Conservation (phyloP, 75 land plant species). For the Cryptomeria japonica region DNA sequence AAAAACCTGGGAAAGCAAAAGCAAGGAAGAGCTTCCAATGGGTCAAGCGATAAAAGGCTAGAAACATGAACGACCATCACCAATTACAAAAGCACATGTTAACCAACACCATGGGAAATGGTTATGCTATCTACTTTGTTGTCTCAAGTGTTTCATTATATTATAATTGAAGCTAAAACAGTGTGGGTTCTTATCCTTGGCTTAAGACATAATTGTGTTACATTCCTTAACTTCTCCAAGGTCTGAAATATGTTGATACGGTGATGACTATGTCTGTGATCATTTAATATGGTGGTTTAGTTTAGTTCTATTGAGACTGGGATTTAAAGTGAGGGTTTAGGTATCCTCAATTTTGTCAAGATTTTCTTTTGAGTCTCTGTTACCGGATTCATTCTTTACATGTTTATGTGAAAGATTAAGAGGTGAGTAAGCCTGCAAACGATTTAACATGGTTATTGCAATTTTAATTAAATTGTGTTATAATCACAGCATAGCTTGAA, state of each 20-base stretch:
- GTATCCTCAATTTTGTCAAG: background rate
- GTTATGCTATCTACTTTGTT: background rate
- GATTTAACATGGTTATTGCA: background rate
- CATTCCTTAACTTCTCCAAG: background rate
- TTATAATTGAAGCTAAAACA: background rate
- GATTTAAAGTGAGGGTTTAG: background rate
- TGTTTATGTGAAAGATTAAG: background rate
- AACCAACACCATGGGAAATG: background rate
- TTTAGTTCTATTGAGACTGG: background rate
- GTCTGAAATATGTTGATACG: background rate
- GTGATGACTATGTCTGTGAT: background rate
- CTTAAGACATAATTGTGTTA: background rate
- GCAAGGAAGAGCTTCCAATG: conserved; percentile 98
- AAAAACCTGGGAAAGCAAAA: conserved; percentile 98
- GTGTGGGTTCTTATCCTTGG: background rate
- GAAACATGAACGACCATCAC: background rate
- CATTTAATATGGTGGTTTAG: background rate
- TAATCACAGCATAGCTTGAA: background rate
- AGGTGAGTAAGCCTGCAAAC: background rate
- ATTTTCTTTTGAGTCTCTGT: background rate
- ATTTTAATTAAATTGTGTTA: background rate
- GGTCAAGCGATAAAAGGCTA: conserved; percentile 81
- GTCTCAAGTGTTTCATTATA: background rate
- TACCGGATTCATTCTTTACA: background rate
- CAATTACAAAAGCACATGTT: background rate